A percentile compares a stretch with the other conserved stretches of the same genome.
These are phyloP conservation scores for Fremontodendron californicum DNA, from an alignment of 345 rosid species.

Conservation along the genomic window DNA sequence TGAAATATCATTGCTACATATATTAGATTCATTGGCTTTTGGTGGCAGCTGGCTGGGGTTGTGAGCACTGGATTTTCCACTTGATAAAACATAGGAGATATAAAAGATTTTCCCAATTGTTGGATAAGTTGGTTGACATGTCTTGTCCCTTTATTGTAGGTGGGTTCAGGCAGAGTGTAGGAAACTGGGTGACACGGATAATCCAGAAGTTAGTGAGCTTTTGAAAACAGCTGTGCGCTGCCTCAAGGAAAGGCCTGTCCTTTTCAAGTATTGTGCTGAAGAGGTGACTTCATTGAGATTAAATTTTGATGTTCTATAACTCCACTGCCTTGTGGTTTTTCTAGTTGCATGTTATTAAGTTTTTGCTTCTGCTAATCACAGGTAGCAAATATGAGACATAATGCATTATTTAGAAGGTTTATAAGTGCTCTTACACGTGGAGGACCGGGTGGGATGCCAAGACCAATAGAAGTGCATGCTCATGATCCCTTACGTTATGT, in stretches of 20 bases:
- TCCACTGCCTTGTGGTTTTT: constrained; percentile 4
- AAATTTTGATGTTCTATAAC: constrained; percentile 5
- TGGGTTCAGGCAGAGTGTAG: constrained; percentile 99
- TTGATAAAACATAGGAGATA: background rate
- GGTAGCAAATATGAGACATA: constrained; percentile 97
- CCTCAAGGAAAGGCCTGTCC: constrained; percentile 92
- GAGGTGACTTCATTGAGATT: constrained; percentile 35
- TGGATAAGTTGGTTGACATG: background rate
- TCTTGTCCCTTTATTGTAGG: constrained; percentile 41
- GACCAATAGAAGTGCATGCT: constrained; percentile 99
- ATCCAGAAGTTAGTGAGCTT: constrained; percentile 88
- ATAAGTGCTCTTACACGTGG: constrained; percentile 99
- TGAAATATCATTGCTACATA: background rate
- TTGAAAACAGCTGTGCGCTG: constrained; percentile 77
- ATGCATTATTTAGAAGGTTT: constrained; percentile 94
- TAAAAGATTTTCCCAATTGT: background rate
- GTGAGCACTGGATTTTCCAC: background rate
- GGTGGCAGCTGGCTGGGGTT: background rate
- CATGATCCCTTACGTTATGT: constrained; percentile 98
- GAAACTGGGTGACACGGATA: constrained; percentile 86
- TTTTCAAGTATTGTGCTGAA: constrained; percentile 22
- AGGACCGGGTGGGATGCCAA: constrained; percentile 95
- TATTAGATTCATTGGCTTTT: background rate
- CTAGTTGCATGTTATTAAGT: constrained; percentile 8
- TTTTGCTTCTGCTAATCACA: constrained; percentile 25